Conservation (phyloP, 2,329 filamentous ascomycete species). For the Trichophyton mentagrophytes region DNA sequence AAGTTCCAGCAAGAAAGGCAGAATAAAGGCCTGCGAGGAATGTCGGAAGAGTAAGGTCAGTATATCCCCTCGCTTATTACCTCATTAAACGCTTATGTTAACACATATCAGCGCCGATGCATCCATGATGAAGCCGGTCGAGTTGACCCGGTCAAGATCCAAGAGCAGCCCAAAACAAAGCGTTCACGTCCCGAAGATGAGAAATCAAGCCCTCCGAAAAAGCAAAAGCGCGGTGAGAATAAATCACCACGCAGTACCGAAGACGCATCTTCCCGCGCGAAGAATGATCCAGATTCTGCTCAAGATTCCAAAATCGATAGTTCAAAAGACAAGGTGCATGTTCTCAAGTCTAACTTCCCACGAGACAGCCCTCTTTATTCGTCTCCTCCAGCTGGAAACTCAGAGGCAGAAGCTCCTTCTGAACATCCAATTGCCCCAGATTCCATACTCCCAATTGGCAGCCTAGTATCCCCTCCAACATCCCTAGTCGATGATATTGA, state of each 20-base stretch:
- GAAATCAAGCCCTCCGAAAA: conserved; percentile 14
- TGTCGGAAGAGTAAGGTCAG: conserved; percentile 56
- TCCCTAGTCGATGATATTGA: conserved; percentile 33
- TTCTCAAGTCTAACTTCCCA: not conserved
- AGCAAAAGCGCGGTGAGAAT: conserved; percentile 20
- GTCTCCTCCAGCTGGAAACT: conserved; percentile 27
- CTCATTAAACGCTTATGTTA: not conserved
- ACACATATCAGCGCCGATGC: conserved; percentile 44
- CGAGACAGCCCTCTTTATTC: conserved; percentile 20
- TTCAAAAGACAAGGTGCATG: not conserved
- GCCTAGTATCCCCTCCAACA: conserved; percentile 34
- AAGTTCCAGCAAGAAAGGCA: conserved; percentile 41
- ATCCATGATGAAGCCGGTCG: conserved; percentile 54
- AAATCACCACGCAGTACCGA: conserved; percentile 11
- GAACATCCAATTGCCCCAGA: conserved; percentile 12
- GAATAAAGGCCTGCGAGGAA: conserved; percentile 53
- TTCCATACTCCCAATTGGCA: conserved; percentile 21
- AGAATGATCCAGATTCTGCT: not conserved
- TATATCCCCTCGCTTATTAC: conserved; percentile 8
- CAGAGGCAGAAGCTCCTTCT: conserved; percentile 21
- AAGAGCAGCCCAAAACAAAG: conserved; percentile 48
- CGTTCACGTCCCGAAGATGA: conserved; percentile 38
- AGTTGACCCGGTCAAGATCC: conserved; percentile 51
- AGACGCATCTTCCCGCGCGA: not conserved
- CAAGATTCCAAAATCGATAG: not conserved